Percentiles rank a stretch among this genome's conserved stretches.
These are phyloP conservation scores for Neltuma alba DNA, from an alignment of 306 rosid genomes.

Conservation along the genomic window DNA sequence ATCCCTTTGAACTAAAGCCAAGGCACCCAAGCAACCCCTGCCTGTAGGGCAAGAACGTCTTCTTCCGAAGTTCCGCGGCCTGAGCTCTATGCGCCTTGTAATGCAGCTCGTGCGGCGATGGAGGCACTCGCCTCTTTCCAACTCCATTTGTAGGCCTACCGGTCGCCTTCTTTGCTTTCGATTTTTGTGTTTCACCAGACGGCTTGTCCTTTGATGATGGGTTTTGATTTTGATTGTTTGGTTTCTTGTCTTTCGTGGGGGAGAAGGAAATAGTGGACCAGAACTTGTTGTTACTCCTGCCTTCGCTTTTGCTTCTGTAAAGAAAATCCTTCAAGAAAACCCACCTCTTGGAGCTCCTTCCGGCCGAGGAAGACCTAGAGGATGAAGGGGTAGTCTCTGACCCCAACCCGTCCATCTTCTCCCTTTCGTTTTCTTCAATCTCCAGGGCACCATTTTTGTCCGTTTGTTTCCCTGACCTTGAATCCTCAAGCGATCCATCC, in stretches of 20 bases:
- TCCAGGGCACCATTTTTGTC: slow-evolving; percentile 32
- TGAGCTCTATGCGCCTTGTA: slow-evolving; percentile 91
- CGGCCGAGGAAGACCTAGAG: slow-evolving; percentile 91
- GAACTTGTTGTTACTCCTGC: slow-evolving; percentile 86
- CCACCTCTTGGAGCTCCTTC: slow-evolving; percentile 91
- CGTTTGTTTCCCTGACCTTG: background rate
- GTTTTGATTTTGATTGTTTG: slow-evolving; percentile 8
- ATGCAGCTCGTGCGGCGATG: slow-evolving; percentile 92
- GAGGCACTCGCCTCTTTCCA: slow-evolving; percentile 75
- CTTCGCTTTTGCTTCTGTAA: slow-evolving; percentile 90
- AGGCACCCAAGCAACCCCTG: slow-evolving; percentile 93
- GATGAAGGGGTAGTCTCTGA: slow-evolving; percentile 68
- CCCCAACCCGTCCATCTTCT: slow-evolving; percentile 40
- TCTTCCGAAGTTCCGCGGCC: slow-evolving; percentile 86
- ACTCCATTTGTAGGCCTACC: slow-evolving; percentile 76
- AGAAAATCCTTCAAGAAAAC: slow-evolving; percentile 87
- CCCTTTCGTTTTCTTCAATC: slow-evolving; percentile 41
- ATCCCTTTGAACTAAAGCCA: slow-evolving; percentile 95
- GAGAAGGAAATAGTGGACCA: slow-evolving; percentile 87
- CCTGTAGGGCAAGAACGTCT: slow-evolving; percentile 91
- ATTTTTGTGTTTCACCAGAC: slow-evolving; percentile 40
- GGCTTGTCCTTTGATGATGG: slow-evolving; percentile 41
- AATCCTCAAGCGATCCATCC: slow-evolving; percentile 4
- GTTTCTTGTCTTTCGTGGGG: slow-evolving; percentile 71
- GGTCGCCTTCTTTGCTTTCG: slow-evolving; percentile 49